phyloP scores from a whole-genome alignment of 257 asterid genomes.

The Solanum dulcamara region DNA sequence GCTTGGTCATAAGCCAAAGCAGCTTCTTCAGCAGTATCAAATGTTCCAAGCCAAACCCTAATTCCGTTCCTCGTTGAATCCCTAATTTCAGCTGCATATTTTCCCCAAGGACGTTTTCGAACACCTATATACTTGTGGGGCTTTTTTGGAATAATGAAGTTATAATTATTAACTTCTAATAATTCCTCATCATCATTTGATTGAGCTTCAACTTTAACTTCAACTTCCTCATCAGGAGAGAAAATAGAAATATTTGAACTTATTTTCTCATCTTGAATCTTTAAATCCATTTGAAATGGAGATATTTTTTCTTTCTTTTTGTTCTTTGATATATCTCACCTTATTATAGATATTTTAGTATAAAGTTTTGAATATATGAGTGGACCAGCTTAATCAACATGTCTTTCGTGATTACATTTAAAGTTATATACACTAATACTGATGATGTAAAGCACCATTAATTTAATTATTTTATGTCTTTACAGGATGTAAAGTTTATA shows the following conservation, averaged over 20 bases:
- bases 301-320: neutral
- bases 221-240: neutral
- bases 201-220: neutral
- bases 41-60: conserved; percentile 13
- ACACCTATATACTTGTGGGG: neutral
- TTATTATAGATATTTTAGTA: neutral
- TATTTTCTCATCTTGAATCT: neutral
- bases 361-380: neutral
- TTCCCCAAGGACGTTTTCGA: conserved; percentile 11
- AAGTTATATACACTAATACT: neutral
- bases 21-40: conserved; percentile 1
- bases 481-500: too few species aligned
- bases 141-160: neutral
- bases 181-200: neutral
- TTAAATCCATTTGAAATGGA: neutral
- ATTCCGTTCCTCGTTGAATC: neutral
- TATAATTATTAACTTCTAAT: neutral
- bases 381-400: neutral
- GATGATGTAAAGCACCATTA: neutral
- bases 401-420: neutral
- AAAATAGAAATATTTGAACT: neutral
- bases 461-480: too few species aligned
- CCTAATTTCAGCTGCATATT: conserved; percentile 12
- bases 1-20: conserved; percentile 12
- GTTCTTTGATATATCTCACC: neutral